phyloP scores from a whole-genome alignment of 1,284 basidiomycete genomes.

The Acaromyces ingoldii region DNA sequence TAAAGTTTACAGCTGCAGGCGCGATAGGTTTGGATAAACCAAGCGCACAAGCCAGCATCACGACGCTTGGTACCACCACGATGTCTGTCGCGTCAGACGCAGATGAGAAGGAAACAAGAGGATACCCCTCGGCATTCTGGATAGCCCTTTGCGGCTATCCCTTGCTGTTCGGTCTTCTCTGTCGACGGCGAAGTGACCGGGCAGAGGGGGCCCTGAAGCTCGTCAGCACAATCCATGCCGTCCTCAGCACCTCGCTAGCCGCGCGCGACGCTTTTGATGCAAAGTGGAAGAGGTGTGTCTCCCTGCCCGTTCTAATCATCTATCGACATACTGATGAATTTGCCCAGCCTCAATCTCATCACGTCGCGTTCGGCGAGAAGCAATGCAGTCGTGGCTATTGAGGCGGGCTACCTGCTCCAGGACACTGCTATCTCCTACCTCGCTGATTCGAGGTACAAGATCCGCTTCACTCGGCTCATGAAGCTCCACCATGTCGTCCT shows the following conservation, averaged over 20 bases:
- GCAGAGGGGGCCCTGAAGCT: background rate
- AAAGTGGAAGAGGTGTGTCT: background rate
- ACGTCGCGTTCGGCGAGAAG: background rate
- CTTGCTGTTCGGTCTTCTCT: no score
- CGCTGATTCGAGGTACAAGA: background rate
- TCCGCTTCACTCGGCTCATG: background rate
- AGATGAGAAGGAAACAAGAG: no score
- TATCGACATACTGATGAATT: background rate
- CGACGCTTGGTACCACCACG: no score
- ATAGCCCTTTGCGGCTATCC: no score
- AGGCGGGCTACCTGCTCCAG: constrained; percentile 1
- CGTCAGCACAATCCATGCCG: background rate
- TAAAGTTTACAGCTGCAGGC: no score
- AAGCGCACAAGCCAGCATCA: no score
- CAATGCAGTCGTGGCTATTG: background rate
- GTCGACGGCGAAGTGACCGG: no score
- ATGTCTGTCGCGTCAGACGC: no score
- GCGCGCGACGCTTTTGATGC: background rate
- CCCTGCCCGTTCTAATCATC: background rate
- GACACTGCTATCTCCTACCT: background rate
- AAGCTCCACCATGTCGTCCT: background rate
- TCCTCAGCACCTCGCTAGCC: background rate
- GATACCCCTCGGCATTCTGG: no score
- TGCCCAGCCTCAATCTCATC: constrained; percentile 3
- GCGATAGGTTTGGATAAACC: no score